A percentile compares a stretch with the other conserved stretches of the same genome.
Evolutionary conservation across 805 yeast species (phyloP).

Genomic region (Wickerhamomyces bovis): DNA sequence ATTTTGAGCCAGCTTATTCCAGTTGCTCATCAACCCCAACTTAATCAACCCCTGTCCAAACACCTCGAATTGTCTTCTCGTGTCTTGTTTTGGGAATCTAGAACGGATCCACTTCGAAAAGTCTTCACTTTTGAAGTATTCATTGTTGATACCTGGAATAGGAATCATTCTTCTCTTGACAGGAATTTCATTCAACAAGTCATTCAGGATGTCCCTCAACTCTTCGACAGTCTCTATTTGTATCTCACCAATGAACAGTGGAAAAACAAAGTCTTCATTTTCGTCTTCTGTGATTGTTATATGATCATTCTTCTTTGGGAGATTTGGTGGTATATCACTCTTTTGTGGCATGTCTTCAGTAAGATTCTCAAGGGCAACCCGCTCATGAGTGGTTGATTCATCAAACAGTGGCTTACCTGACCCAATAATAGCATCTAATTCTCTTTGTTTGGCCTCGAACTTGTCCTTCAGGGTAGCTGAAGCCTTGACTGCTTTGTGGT

Average conservation of each 20-base stretch:
- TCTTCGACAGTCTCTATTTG: constrained; percentile 10
- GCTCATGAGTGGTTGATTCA: neutral
- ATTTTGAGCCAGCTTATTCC: constrained; percentile 18
- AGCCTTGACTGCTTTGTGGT: constrained; percentile 7
- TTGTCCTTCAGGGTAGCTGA: constrained; percentile 8
- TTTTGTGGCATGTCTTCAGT: neutral
- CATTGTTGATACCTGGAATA: constrained; percentile 24
- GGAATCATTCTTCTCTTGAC: constrained; percentile 24
- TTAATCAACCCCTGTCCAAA: constrained; percentile 27
- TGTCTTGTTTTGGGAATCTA: constrained; percentile 20
- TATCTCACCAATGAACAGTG: constrained; percentile 18
- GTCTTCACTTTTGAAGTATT: constrained; percentile 25
- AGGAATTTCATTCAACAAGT: constrained; percentile 15
- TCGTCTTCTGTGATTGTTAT: neutral
- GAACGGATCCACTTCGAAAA: constrained; percentile 22
- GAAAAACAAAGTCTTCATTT: constrained; percentile 18
- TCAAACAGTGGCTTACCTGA: neutral
- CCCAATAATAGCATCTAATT: constrained; percentile 11
- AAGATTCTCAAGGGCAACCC: neutral
- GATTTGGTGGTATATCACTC: neutral
- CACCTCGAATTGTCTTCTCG: constrained; percentile 26
- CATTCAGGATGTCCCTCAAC: constrained; percentile 7
- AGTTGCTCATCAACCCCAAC: constrained; percentile 21
- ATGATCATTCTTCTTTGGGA: neutral
- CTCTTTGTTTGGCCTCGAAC: constrained; percentile 9